Base-by-base conservation (phyloP, 345 rosid species). In the Tarenaya hassleriana region DNA sequence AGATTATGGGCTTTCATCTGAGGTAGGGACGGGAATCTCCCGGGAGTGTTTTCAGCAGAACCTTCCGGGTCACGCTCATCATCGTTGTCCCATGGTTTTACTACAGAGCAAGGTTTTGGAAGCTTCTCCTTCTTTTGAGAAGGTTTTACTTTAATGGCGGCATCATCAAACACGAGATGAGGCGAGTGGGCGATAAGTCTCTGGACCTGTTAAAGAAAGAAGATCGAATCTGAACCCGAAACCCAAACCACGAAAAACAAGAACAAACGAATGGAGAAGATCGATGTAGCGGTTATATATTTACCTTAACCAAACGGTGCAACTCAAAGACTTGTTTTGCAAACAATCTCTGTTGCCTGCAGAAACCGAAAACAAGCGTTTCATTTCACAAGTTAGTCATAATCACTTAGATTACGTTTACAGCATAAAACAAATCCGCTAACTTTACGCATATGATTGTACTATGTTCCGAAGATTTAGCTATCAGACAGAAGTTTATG, bases 291-390 rank as follows among this genome's bases (percentile, higher is more conserved):
- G n/a, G 12, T n/a, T n/a, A n/a, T 4, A 48, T 42, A 35, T 43
- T 63, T 72, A 78, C 89, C 89, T 79, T 79, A 42, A 76, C 47
- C 42, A 82, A 60, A 70, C 85, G 74, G 62, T 82, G 85, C 75
- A 82, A 67, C 79, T 82, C 85, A 52, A 82, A 82, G 42, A 82
- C 75, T 70, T 82, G 89, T 34, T 66, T 39, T 0, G 82, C 63
- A 41, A 82, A 79, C 38, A 72, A 52, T 52, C 84, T 79, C 47
- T 82, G 83, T 48, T 82, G 89, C 44, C 89, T 78, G 89, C 35
- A 58, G 5, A 24, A 24, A 24, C 5, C 29, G 3, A 24, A 2
- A 24, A 24, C 29, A 24, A 5, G 5, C 5, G 5, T 2, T 5
- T 24, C 5, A 24, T 24, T 24, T 24, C 29, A 24, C 5, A 24